Percentiles rank a stretch among this genome's conserved stretches.
Evolutionary conservation across 108 stramenopile species (phyloP).

Genomic region (Cylindrotheca closterium): DNA sequence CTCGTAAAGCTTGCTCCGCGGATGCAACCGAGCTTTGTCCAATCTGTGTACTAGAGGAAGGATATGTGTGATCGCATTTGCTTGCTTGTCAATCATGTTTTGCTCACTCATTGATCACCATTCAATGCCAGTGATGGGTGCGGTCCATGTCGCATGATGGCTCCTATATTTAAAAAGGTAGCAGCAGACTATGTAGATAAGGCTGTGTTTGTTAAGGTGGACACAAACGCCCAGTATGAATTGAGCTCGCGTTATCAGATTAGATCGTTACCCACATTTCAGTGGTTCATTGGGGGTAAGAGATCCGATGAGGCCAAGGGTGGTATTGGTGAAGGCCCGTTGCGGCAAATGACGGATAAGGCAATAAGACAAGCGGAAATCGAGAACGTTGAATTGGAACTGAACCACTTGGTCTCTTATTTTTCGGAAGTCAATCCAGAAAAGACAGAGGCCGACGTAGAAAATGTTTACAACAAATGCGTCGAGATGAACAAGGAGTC

Average conservation of each 20-base stretch:
- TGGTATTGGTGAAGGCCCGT: constrained; percentile 84
- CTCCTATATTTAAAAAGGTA: constrained; percentile 91
- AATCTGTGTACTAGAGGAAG: not conserved
- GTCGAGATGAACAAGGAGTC: constrained; percentile 58
- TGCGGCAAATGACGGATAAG: constrained; percentile 71
- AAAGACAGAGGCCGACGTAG: constrained; percentile 66
- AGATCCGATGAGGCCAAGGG: constrained; percentile 72
- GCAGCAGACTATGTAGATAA: constrained; percentile 78
- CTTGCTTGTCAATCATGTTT: too few species aligned
- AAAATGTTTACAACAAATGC: constrained; percentile 83
- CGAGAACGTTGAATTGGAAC: constrained; percentile 67
- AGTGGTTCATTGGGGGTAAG: constrained; percentile 80
- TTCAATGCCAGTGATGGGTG: constrained; percentile 54
- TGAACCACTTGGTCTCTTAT: constrained; percentile 57
- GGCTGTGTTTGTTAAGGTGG: constrained; percentile 94
- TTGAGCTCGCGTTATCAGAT: constrained; percentile 66
- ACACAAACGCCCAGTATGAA: constrained; percentile 81
- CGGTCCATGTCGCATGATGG: constrained; percentile 90
- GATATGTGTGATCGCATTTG: not conserved
- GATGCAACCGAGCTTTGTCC: too few species aligned
- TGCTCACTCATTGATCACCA: not conserved
- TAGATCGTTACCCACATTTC: constrained; percentile 88
- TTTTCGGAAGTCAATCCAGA: constrained; percentile 70
- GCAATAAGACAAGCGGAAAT: constrained; percentile 60
- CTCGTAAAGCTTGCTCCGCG: too few species aligned